Evolutionary conservation across 768 basidiomycete genomes (phyloP), one percentile per base, ranked within the genome.

Genomic region (Pholiota conissans): DNA sequence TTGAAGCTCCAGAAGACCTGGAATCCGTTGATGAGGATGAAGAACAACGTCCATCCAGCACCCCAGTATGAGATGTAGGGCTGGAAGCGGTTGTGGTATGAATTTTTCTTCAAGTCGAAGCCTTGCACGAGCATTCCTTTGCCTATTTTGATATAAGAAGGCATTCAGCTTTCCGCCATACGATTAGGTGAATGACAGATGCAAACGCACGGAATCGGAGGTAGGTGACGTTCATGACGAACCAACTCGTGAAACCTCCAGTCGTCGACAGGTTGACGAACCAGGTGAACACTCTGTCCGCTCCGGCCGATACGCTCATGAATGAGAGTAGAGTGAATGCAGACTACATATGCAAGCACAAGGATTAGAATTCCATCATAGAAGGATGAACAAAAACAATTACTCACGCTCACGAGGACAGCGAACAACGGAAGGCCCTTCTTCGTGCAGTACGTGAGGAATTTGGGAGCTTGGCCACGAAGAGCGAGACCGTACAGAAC

Each of bases 31-130:
- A 80, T 63, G 24, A 82, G 73, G 67, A 84, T 85, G 71, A 87
- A 85, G 64, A 89, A 64, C 2, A 72, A 48, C 11, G 79, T 83
- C 84, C 89, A 88, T 69, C 82, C 79, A 47, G 87, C 72, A 22
- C 85, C 90, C 83, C 89, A 89, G 69, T 82, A 85, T 14, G 88
- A 74, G 32, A 89, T 69, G 62, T 81, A 91, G 0, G 90, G 90
- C 65, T 90, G 88, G 26, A 87, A 69, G 2, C 65, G 60, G 61
- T 82, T 85, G 62, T 79, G 70, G 71, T 91, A 95, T 0, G 83
- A 76, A 45, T 93, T 83, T 18, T 79, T 76, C 28, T 64, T 78
- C 56, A 86, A 78, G 65, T 86, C 79, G 57, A 85, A 79, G 2
- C 87, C 90, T 68, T 91, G 89, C 0, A 73, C 80, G 52, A 77